Conservation (phyloP, 2,329 filamentous ascomycete genomes). For the Cytospora mali region DNA sequence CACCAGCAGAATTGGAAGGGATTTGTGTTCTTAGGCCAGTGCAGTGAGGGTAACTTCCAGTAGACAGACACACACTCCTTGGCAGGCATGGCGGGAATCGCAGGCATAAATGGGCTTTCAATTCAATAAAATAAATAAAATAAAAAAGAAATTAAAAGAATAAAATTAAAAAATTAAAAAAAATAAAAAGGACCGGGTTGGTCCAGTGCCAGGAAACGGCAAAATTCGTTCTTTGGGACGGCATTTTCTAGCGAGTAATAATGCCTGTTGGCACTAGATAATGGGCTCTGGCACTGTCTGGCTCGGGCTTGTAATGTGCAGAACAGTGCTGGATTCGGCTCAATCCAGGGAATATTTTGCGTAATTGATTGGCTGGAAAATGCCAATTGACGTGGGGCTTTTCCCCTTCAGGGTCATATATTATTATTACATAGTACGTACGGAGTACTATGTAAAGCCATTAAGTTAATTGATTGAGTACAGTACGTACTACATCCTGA, state of each 20-base stretch:
- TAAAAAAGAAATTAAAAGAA: background rate
- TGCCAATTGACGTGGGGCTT: slow-evolving; percentile 31
- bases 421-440: background rate
- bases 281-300: too few species aligned
- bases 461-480: too few species aligned
- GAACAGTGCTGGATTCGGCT: slow-evolving; percentile 24
- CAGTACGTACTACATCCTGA: too few species aligned
- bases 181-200: too few species aligned
- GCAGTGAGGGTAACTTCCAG: background rate
- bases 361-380: slow-evolving; percentile 41
- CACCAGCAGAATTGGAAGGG: slow-evolving; percentile 4
- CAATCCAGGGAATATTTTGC: slow-evolving; percentile 30
- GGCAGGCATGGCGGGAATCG: slow-evolving; percentile 3
- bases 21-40: background rate
- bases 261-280: slow-evolving; percentile 25
- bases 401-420: slow-evolving; percentile 5
- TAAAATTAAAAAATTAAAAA: too few species aligned
- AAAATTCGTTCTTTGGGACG: slow-evolving; percentile 1
- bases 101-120: too few species aligned
- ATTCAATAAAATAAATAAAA: too few species aligned
- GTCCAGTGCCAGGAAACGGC: slow-evolving; percentile 18
- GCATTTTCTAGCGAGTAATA: slow-evolving; percentile 28
- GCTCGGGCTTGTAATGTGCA: slow-evolving; percentile 10
- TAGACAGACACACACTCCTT: background rate
- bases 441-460: too few species aligned